Percentiles rank a stretch among this genome's conserved stretches.
Evolutionary conservation across 495 filamentous ascomycete species (phyloP).

Genomic region (Neurospora sp.): DNA sequence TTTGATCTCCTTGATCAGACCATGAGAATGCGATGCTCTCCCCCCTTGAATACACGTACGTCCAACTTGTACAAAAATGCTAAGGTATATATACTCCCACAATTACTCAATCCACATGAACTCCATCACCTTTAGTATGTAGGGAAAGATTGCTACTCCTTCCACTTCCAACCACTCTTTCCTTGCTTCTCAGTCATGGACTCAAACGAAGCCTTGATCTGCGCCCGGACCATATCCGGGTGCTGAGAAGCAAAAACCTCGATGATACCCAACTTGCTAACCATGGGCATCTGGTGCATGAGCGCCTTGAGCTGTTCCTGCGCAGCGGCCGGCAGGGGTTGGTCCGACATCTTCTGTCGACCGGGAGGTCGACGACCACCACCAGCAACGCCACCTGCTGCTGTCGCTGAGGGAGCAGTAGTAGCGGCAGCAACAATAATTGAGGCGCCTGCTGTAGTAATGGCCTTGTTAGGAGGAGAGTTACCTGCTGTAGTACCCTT

Average conservation of each 20-base stretch:
- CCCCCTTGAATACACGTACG: neutral
- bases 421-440: neutral
- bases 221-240: slow-evolving; percentile 3
- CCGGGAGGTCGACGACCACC: neutral
- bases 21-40: neutral
- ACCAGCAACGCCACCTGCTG: neutral
- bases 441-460: neutral
- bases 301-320: slow-evolving; percentile 19
- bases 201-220: slow-evolving; percentile 21
- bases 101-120: neutral
- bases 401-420: neutral
- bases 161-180: slow-evolving; percentile 16
- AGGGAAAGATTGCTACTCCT: slow-evolving; percentile 9
- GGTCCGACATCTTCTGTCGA: slow-evolving; percentile 12
- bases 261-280: slow-evolving; percentile 21
- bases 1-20: neutral
- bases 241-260: slow-evolving; percentile 17
- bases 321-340: slow-evolving; percentile 9
- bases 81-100: neutral
- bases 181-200: slow-evolving; percentile 12
- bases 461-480: neutral
- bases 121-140: neutral
- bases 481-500: neutral
- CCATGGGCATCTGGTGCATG: slow-evolving; percentile 11
- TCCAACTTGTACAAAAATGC: neutral